phyloP scores from a whole-genome alignment of 2,329 filamentous ascomycete species.

The Fusarium lyarnte region DNA sequence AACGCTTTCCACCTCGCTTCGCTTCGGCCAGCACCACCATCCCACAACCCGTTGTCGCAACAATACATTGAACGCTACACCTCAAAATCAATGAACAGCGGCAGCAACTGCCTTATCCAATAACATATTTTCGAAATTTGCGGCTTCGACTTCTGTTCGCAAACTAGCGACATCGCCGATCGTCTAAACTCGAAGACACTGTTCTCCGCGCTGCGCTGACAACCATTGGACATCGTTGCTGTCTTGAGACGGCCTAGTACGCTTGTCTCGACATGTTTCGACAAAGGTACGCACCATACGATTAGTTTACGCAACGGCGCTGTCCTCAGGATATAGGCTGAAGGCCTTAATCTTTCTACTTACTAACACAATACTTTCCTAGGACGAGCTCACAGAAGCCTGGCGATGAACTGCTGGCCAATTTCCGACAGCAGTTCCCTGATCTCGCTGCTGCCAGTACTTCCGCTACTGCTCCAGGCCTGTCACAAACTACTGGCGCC shows the following conservation, averaged over 20 bases:
- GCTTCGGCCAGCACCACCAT: conserved; percentile 21
- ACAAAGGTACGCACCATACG: conserved; percentile 40
- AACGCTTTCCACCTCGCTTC: conserved; percentile 29
- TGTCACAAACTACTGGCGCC: conserved; percentile 47
- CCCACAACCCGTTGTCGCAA: conserved; percentile 28
- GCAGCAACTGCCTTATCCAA: conserved; percentile 6
- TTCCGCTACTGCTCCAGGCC: conserved; percentile 54
- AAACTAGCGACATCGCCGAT: conserved; percentile 4
- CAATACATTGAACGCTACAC: conserved; percentile 14
- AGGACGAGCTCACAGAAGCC: conserved; percentile 87
- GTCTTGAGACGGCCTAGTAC: conserved; percentile 31
- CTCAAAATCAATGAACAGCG: conserved; percentile 28
- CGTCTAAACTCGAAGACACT: conserved; percentile 3
- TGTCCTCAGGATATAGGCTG: background rate
- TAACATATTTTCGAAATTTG: background rate
- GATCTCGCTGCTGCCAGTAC: conserved; percentile 69
- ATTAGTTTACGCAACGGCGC: background rate
- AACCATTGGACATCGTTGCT: conserved; percentile 22
- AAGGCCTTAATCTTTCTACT: background rate
- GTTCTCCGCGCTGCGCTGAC: conserved; percentile 17
- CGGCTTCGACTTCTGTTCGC: conserved; percentile 16
- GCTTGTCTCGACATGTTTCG: conserved; percentile 43
- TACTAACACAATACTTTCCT: conserved; percentile 10
- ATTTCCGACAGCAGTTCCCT: conserved; percentile 85
- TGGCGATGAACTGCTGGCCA: conserved; percentile 82